Percentiles rank a stretch among this genome's conserved stretches.
Evolutionary conservation across 176 grass and related monocot genomes (phyloP).

Genomic region (Ananas comosus): DNA sequence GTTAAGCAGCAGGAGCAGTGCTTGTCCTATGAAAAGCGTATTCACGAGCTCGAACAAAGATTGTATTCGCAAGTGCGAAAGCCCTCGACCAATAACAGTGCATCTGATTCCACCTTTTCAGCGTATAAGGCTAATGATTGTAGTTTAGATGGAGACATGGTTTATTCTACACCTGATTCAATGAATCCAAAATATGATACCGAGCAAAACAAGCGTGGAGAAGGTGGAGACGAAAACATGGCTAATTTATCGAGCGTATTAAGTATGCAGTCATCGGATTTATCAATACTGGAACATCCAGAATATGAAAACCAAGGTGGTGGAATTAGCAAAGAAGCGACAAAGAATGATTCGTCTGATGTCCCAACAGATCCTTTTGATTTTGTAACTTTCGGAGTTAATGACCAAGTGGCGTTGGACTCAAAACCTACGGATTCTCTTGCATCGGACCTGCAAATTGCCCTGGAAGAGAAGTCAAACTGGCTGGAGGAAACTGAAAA

Average conservation of each 20-base stretch:
- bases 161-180: slow-evolving; percentile 61
- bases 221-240: slow-evolving; percentile 98
- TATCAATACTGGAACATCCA: slow-evolving; percentile 46
- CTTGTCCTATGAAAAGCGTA: slow-evolving; percentile 71
- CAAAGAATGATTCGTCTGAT: slow-evolving; percentile 29
- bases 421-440: slow-evolving; percentile 38
- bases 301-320: slow-evolving; percentile 44
- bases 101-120: slow-evolving; percentile 46
- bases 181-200: slow-evolving; percentile 25
- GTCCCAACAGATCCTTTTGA: slow-evolving; percentile 34
- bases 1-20: slow-evolving; percentile 53
- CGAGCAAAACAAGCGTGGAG: slow-evolving; percentile 53
- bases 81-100: slow-evolving; percentile 42
- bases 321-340: slow-evolving; percentile 41
- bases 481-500: slow-evolving; percentile 55
- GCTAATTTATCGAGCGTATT: slow-evolving; percentile 63
- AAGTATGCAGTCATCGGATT: slow-evolving; percentile 49
- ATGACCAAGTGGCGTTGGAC: slow-evolving; percentile 33
- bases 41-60: slow-evolving; percentile 74
- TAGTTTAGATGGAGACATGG: slow-evolving; percentile 57
- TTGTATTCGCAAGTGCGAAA: slow-evolving; percentile 63
- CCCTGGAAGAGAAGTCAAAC: slow-evolving; percentile 61
- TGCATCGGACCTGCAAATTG: slow-evolving; percentile 51
- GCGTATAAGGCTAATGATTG: slow-evolving; percentile 42
- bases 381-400: slow-evolving; percentile 31